Evolutionary conservation across 257 asterid genomes (phyloP).

Genomic region (Solanum paucissectum): DNA sequence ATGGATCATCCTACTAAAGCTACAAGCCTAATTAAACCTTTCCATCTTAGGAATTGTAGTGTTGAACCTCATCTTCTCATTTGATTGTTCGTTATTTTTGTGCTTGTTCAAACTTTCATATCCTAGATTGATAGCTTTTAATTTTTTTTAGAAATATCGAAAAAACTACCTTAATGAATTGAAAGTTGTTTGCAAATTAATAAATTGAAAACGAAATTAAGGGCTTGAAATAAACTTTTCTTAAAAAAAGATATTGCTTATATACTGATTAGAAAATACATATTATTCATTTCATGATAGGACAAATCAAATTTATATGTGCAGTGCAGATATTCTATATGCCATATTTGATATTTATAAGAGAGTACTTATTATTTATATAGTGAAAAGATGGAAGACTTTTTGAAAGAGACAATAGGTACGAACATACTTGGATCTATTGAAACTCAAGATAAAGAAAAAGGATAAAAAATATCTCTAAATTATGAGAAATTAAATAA

Average conservation of each 20-base stretch:
- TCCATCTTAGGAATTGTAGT: neutral
- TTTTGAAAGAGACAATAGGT: too few species aligned
- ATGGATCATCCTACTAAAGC: neutral
- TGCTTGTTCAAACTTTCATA: neutral
- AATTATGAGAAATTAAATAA: too few species aligned
- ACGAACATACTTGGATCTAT: too few species aligned
- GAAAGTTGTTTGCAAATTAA: neutral
- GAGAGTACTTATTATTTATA: too few species aligned
- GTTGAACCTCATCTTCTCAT: neutral
- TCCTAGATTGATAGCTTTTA: neutral
- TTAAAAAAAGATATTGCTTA: too few species aligned
- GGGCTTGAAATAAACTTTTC: neutral
- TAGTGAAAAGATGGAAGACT: too few species aligned
- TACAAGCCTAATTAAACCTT: neutral
- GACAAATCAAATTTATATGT: neutral
- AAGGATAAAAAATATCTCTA: too few species aligned
- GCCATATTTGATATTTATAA: too few species aligned
- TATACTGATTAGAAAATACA: neutral
- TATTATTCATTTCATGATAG: neutral
- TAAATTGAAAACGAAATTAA: neutral
- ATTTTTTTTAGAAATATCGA: neutral
- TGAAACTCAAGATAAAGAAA: too few species aligned
- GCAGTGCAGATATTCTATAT: too few species aligned
- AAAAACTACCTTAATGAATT: neutral
- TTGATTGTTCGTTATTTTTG: too few species aligned